A percentile compares a stretch with the other conserved stretches of the same genome.
Conservation (phyloP, 208 protist genomes). For the Trichomonas vaginalis region DNA sequence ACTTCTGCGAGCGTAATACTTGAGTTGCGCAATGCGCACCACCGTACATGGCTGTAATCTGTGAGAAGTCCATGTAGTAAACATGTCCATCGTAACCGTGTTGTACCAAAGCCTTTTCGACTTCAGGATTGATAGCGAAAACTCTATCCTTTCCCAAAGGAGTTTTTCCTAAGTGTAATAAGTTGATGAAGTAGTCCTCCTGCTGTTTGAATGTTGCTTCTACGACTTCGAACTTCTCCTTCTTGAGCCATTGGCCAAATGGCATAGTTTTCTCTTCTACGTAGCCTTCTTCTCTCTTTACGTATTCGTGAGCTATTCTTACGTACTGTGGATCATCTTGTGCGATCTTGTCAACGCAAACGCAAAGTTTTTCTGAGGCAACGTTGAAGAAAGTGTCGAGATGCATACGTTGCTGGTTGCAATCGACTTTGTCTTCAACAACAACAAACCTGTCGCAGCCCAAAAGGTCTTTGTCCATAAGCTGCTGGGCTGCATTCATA, state of each 20-base stretch:
- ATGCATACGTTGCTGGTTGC: background rate
- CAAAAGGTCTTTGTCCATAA: background rate
- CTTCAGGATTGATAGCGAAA: background rate
- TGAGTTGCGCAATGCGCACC: constrained; percentile 6
- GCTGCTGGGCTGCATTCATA: background rate
- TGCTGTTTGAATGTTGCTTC: background rate
- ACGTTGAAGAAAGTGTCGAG: constrained; percentile 4
- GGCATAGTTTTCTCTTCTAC: background rate
- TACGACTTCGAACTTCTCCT: background rate
- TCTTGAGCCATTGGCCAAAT: background rate
- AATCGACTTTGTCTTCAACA: background rate
- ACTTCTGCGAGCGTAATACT: background rate
- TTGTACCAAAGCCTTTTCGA: background rate
- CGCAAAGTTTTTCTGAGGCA: background rate
- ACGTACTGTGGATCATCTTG: background rate
- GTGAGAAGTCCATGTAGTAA: background rate
- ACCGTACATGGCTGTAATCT: constrained; percentile 8
- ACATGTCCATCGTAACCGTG: background rate
- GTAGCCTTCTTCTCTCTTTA: background rate
- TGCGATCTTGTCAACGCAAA: background rate
- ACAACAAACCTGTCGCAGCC: background rate
- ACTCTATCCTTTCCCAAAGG: background rate
- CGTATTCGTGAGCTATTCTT: background rate
- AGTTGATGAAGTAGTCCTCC: background rate
- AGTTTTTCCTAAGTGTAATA: background rate